phyloP scores from a whole-genome alignment of 176 grass and related monocot genomes.

The Miscanthus lutarioriparius region DNA sequence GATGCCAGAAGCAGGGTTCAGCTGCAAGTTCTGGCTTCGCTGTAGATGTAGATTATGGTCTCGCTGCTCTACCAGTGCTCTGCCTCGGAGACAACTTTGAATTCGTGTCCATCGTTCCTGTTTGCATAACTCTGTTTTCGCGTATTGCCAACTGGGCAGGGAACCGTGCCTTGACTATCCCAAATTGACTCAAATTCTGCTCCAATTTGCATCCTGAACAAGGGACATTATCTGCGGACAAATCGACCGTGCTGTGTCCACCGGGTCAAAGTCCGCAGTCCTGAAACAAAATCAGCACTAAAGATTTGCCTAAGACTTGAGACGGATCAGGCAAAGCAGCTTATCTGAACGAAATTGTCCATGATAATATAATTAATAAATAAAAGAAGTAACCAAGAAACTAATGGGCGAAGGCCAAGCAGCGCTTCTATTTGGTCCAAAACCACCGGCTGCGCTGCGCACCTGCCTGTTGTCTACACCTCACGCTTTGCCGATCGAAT shows the following conservation, averaged over 20 bases:
- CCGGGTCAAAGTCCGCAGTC: slow-evolving; percentile 26
- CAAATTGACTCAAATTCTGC: background rate
- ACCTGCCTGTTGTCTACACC: background rate
- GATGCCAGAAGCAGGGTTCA: too few species aligned
- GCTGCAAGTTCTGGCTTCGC: too few species aligned
- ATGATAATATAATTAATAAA: background rate
- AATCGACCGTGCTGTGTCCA: background rate
- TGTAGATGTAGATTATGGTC: too few species aligned
- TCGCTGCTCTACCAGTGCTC: too few species aligned
- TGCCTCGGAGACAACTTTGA: background rate
- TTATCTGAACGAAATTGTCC: background rate
- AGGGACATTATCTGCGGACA: background rate
- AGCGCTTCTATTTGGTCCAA: slow-evolving; percentile 9
- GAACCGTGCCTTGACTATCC: background rate
- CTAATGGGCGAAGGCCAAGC: too few species aligned
- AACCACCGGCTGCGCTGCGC: slow-evolving; percentile 30
- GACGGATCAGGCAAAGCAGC: background rate
- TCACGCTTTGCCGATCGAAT: background rate
- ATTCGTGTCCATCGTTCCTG: background rate
- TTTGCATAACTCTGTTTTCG: background rate
- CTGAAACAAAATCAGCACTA: background rate
- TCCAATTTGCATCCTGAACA: background rate
- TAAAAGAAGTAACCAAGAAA: background rate
- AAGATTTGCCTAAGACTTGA: background rate
- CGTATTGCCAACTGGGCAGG: background rate